Base-by-base conservation (phyloP, 306 rosid genomes). In the Ceratonia siliqua region DNA sequence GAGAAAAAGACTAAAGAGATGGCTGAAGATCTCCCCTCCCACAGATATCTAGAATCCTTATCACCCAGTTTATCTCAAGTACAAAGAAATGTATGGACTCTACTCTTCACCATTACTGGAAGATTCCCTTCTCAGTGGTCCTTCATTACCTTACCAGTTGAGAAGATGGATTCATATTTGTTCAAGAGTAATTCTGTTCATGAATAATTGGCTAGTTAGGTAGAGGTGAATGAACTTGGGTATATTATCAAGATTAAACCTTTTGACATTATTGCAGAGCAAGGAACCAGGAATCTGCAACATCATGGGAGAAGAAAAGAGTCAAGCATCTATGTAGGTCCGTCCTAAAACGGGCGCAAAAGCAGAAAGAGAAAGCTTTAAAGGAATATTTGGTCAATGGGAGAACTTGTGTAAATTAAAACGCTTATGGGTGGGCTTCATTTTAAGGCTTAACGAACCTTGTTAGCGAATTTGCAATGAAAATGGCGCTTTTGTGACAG, bases 41-140 rank as follows among this genome's bases (percentile, higher is more conserved):
- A 59, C 49, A 55, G 69, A 66, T 78, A 72, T 81, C 50, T 81
- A 38, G 85, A 86, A 76, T 84, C 89, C 84, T 82, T 73, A 84
- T 85, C 89, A 83, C 61, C 52, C 78, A 39, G 54, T 82, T 79
- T 70, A 76, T 78, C 87, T 70, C 56, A 39, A 36, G 43, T 17
- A 58, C 74, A 74, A 84, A 82, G 79, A 9, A 24, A 80, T 41
- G 76, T 74, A n/a, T 46, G 46, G 79, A 81, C 57, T 77, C 72
- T 49, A n/a, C n/a, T n/a, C n/a, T 84, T 80, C 70, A 36, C 81
- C 61, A 73, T 38, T 36, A 48, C 48, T 8, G 72, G 70, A 74
- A 72, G 83, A 70, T 78, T 74, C 83, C 50, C 56, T 68, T 55
- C 59, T 43, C 20, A 6, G 76, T 82, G 88, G 88, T 89, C 94